Evolutionary conservation across 257 asterid genomes (phyloP), one percentile per base, ranked within the genome.

Genomic region (Fraxinus cuspidata): DNA sequence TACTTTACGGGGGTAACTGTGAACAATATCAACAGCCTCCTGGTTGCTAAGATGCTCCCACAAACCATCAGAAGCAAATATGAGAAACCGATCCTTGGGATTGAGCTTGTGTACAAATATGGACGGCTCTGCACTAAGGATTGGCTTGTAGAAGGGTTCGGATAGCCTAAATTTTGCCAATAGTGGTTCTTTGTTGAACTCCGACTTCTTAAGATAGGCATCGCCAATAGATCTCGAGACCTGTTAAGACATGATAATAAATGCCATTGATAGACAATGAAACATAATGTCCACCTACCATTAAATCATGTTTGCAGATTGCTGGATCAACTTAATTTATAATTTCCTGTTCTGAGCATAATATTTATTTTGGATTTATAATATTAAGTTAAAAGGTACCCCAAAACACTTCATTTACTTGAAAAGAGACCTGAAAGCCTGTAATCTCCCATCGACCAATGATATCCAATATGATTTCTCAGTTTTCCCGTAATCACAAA

Each of bases 1-100:
- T 80, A 94, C 98, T 27, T 79, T 66, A 21, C 94, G 97, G 0
- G 96, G 90, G 78, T 83, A 83, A 83, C 81, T 88, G 84, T 80
- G 79, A 70, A 93, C 98, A 18, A 93, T 89, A 74, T 96, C 94
- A 13, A 90, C 98, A 0, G 97, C 98, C 82, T 96, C 99, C 70
- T 96, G 93, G 87, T 93, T 96, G 89, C 88, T 88, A 25, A 96
- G 95, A 66, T 96, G 98, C 88, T 96, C 99, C 99, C 99, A 96
- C 80, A 96, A 84, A 74, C 99, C 99, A 79, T 96, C 98, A 2
- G 99, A 93, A 78, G 95, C 99, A 69, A 96, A 91, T 72, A 96
- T 87, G 84, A 96, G 83, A 74, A 93, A 96, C 56, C 83, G 92
- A 76, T 96, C 99, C 70, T 80, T 84, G 0, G 92, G 82, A 44